Conservation (phyloP, 2,329 filamentous ascomycete genomes). For the Colletotrichum sp. region DNA sequence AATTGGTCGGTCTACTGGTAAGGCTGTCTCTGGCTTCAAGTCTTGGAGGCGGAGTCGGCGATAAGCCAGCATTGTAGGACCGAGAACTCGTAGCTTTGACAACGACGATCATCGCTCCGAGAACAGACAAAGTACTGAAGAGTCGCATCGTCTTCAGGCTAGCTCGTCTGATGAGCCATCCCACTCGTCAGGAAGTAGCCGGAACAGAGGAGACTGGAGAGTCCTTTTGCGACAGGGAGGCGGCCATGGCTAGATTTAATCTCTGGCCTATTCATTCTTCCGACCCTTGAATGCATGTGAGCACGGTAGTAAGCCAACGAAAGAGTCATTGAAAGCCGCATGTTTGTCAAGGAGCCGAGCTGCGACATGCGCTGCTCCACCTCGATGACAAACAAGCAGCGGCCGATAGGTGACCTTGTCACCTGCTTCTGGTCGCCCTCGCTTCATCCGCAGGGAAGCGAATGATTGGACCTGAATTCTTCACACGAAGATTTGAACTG, state of each 20-base stretch:
- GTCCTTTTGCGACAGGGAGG: not conserved
- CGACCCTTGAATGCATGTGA: not conserved
- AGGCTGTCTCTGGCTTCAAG: not conserved
- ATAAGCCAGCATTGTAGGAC: not conserved
- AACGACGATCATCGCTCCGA: not conserved
- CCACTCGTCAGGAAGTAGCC: not conserved
- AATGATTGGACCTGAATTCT: not conserved
- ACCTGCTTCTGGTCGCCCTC: not conserved
- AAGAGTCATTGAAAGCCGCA: not conserved
- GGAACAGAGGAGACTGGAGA: not conserved
- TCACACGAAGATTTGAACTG: not conserved
- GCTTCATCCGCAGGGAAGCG: not conserved
- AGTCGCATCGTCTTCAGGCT: not conserved
- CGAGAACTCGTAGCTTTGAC: not conserved
- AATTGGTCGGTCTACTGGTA: not conserved
- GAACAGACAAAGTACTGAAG: not conserved
- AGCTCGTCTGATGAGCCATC: not conserved
- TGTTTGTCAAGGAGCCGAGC: not conserved
- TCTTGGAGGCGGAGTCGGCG: not conserved
- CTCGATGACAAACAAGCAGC: not conserved
- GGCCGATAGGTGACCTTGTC: not conserved
- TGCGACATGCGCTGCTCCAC: not conserved
- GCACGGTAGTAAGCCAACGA: not conserved
- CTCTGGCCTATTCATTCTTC: not conserved
- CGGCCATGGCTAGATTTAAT: not conserved